Conservation (phyloP, 2,329 filamentous ascomycete species). For the Penicillium verrucosum region DNA sequence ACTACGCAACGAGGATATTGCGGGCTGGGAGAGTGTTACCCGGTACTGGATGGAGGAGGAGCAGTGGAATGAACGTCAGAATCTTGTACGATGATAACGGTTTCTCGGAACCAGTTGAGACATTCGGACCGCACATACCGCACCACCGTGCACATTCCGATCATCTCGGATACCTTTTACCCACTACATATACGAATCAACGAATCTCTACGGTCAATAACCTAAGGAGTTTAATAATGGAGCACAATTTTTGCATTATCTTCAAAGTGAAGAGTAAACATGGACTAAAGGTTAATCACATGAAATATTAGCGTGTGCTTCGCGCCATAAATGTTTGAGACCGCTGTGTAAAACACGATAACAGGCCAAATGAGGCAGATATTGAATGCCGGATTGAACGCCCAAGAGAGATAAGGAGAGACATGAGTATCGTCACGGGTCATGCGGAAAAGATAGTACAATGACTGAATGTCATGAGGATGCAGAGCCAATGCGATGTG, state of each 20-base stretch:
- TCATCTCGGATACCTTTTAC: neutral
- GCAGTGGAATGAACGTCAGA: slow-evolving; percentile 40
- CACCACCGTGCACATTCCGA: slow-evolving; percentile 1
- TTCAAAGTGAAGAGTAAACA: neutral
- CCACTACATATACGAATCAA: neutral
- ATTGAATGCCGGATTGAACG: slow-evolving; percentile 1
- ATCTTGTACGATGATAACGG: slow-evolving; percentile 9
- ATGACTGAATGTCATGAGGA: slow-evolving; percentile 15
- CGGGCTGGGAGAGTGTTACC: slow-evolving; percentile 47
- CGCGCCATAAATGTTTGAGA: slow-evolving; percentile 2
- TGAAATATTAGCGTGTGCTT: slow-evolving; percentile 5
- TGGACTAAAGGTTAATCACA: slow-evolving; percentile 12
- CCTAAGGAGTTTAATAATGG: neutral
- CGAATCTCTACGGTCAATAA: neutral
- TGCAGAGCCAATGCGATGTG: slow-evolving; percentile 15
- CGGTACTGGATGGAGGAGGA: slow-evolving; percentile 48
- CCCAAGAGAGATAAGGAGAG: slow-evolving; percentile 17
- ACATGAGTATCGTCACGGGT: slow-evolving; percentile 20
- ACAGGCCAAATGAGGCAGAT: neutral
- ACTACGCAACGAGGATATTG: slow-evolving; percentile 44
- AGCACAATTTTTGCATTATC: slow-evolving; percentile 5
- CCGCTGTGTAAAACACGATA: neutral
- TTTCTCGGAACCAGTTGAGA: neutral
- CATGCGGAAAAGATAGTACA: slow-evolving; percentile 21
- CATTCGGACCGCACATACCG: neutral